Percentiles rank a stretch among this genome's conserved stretches.
Conservation (phyloP, 2,329 filamentous ascomycete genomes). For the Hypoxylon sp. region DNA sequence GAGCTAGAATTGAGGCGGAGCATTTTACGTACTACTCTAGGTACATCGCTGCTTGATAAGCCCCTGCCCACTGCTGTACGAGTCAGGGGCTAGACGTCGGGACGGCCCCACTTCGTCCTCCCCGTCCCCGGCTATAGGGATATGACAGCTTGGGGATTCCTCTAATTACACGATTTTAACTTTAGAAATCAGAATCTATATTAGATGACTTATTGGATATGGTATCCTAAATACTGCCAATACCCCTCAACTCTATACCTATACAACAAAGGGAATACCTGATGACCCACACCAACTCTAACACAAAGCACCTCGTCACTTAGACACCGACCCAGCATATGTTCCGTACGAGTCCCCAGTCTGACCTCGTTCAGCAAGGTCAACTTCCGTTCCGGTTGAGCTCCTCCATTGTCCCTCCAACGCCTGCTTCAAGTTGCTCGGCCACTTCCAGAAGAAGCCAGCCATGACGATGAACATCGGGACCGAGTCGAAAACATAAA, state of each 20-base stretch:
- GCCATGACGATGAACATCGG: conserved; percentile 52
- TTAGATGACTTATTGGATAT: no score
- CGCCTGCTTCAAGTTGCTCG: conserved; percentile 13
- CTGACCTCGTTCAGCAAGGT: conserved; percentile 4
- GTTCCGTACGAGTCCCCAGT: not conserved
- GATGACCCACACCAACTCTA: no score
- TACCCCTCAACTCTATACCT: no score
- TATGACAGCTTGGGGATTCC: no score
- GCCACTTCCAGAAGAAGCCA: conserved; percentile 31
- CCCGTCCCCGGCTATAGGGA: no score
- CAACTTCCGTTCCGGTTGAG: conserved; percentile 4
- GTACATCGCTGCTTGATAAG: no score
- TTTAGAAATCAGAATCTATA: no score
- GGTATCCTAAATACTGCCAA: no score
- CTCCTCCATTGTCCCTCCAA: conserved; percentile 2
- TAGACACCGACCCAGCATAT: not conserved
- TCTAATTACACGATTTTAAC: no score
- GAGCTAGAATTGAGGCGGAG: conserved; percentile 14
- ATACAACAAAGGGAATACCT: no score
- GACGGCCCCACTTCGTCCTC: conserved; percentile 6
- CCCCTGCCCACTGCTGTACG: no score
- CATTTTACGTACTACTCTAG: not conserved
- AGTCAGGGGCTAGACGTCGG: conserved; percentile 22
- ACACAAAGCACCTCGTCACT: no score
- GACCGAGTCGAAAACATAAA: conserved; percentile 53